Evolutionary conservation across 345 rosid species (phyloP), one percentile per base, ranked within the genome.

Genomic region (Populus euphratica): DNA sequence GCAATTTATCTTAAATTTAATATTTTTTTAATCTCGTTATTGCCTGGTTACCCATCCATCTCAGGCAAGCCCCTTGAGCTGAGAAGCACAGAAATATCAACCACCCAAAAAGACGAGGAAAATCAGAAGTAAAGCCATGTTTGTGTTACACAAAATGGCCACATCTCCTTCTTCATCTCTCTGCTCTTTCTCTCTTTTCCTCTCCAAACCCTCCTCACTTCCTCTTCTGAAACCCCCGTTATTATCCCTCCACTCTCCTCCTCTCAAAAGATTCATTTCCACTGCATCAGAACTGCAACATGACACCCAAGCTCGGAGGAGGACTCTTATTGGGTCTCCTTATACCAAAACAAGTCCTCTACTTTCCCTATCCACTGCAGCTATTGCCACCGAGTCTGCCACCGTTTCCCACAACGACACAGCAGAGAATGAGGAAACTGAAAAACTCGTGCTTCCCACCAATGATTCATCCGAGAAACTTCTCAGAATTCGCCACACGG

Each of bases 401-500:
- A 54, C 80, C 31, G 61, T 69, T 61, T 6, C 80, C 61, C 77
- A 70, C 56, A 68, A 61, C 23, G 82, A 76, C 68, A 31, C 62
- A 56, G 73, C 44, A 4, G 88, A 75, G 82, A 73, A 69, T 29
- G 77, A 38, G 33, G 77, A 38, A 27, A 61, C 86, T 25, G 76
- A 81, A 69, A 86, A 70, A 68, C 75, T 89, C 62, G 86, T 83
- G 52, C 92, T 96, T 76, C 99, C 99, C 21, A 91, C 93, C 38
- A 93, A 96, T 72, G 90, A 91, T 23, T 93, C 98, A 0, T 93
- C 98, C 41, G 89, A 92, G 69, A 77, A 81, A 63, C 94, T 96
- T 13, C 81, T 95, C 56, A 87, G 88, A 79, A 90, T 92, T 81
- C 91, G 99, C 41, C 98, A 95, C 83, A 92, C 99, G 86, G 98